Base-by-base conservation (phyloP, 2,329 filamentous ascomycete species). In the Cyclaneusma minus region DNA sequence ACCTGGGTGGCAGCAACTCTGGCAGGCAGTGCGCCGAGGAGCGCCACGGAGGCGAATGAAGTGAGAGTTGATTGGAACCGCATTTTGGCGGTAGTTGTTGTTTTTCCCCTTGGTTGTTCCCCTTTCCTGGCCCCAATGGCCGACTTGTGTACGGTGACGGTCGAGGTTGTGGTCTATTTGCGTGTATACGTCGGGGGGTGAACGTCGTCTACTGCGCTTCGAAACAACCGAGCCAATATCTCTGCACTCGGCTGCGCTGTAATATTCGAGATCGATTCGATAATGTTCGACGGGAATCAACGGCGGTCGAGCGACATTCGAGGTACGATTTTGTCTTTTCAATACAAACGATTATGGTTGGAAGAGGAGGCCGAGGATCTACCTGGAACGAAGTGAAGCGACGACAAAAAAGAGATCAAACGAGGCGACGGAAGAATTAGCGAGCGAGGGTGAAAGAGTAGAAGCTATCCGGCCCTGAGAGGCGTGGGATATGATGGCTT, bases 1-100 rank as follows among this genome's bases (percentile, higher is more conserved):
- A 91, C 60, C 39, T 87, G 72, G 34, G 56, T 62, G 29, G 68
- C 80, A 32, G 78, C 47, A 28, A 64, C 75, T 31, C 38, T 41
- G 30, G 31, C 40, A 31, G 43, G 35, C 30, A 48, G 37, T 25
- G 32, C 31, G 29, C 34, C 38, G 13, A 45, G 31, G 27, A 45
- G 31, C 24, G 43, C 29, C 26, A 47, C 40, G 35, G 40, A 42
- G 9, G 38, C 28, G 13, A 35, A 40, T 29, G 41, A 33, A 13
- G 37, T 30, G 26, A 35, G 37, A 37, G 35, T 31, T 33, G 33
- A 33, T 24, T 37, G 41, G 40, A 42, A 39, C 41, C 45, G 44
- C 27, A 33, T 45, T 36, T 32, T 33, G 37, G 12, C 10, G 12
- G 6, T 22, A 11, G 12, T 22, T n/a, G 7, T 6, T 22, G n/a